A percentile compares a stretch with the other conserved stretches of the same genome.
These are phyloP conservation scores for Microdochium paspali DNA, from an alignment of 2,329 filamentous ascomycete species.

Conservation along the genomic window DNA sequence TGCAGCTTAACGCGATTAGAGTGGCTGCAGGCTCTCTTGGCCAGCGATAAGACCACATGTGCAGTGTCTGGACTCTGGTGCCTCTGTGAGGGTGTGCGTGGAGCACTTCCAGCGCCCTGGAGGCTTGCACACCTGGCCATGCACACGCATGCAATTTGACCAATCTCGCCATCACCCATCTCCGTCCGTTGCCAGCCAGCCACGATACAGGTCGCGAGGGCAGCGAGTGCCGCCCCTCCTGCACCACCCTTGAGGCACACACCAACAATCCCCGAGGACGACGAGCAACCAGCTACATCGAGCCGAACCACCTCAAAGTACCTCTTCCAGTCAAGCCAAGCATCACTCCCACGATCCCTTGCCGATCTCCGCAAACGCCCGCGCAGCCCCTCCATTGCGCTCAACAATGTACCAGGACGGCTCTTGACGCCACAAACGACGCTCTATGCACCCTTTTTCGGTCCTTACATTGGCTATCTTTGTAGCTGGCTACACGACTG, in stretches of 20 bases:
- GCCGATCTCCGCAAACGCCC: background rate
- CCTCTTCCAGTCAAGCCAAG: background rate
- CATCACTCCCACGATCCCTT: background rate
- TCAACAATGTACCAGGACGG: background rate
- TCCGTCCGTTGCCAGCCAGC: too few species aligned
- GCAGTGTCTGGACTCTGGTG: too few species aligned
- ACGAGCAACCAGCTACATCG: too few species aligned
- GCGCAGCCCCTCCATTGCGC: background rate
- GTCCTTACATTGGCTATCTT: constrained; percentile 94
- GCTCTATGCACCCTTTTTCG: constrained; percentile 94
- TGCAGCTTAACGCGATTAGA: background rate
- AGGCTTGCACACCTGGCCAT: background rate
- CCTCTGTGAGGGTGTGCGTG: background rate
- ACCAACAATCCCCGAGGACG: too few species aligned
- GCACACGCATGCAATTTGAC: background rate
- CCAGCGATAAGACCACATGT: background rate
- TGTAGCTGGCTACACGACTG: constrained; percentile 98
- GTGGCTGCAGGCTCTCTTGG: background rate
- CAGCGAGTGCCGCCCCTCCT: too few species aligned
- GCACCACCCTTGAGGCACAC: too few species aligned
- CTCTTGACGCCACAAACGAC: constrained; percentile 5
- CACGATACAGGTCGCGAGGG: too few species aligned
- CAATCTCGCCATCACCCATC: background rate
- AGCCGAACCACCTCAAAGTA: too few species aligned
- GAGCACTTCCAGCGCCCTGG: background rate